Conservation (phyloP, 495 filamentous ascomycete species). For the Immersiella caudata region DNA sequence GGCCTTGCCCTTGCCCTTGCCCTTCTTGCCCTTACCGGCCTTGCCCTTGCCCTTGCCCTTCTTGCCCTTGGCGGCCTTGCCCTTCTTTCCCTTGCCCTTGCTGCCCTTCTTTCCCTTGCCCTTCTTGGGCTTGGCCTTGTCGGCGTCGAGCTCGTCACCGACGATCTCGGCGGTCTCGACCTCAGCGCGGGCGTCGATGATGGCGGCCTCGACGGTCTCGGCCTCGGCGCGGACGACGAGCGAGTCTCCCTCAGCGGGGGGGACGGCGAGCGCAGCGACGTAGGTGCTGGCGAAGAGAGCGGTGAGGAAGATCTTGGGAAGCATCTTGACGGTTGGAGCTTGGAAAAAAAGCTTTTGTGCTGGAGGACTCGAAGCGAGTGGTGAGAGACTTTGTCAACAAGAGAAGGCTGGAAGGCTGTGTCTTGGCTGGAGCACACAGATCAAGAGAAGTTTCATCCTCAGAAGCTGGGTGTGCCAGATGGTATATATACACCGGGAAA, state of each 20-base stretch:
- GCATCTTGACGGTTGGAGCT: conserved; percentile 18
- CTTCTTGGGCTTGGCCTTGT: conserved; percentile 9
- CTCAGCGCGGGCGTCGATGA: not conserved
- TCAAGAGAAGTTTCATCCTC: not conserved
- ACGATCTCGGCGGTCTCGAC: conserved; percentile 7
- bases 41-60: conserved; percentile 20
- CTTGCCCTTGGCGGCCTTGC: conserved; percentile 1
- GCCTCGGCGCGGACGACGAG: conserved; percentile 12
- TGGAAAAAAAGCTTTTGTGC: too few relatives aligned
- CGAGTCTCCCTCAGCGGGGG: conserved; percentile 11
- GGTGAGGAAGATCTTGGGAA: conserved; percentile 29
- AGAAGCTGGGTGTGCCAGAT: not conserved
- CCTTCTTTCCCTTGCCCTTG: conserved; percentile 19
- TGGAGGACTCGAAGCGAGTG: not conserved
- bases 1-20: conserved; percentile 15
- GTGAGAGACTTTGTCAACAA: not conserved
- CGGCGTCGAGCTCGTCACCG: conserved; percentile 14
- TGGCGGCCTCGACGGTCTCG: conserved; percentile 13
- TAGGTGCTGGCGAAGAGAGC: conserved; percentile 24
- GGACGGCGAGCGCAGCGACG: conserved; percentile 25
- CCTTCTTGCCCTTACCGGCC: conserved; percentile 22
- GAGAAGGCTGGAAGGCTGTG: not conserved
- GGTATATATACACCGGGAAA: conserved; percentile 13
- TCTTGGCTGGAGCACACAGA: conserved; percentile 13
- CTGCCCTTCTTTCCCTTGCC: not conserved